These are phyloP conservation scores for Penicillium mononematosum DNA, from an alignment of 495 filamentous ascomycete genomes.

Conservation along the genomic window DNA sequence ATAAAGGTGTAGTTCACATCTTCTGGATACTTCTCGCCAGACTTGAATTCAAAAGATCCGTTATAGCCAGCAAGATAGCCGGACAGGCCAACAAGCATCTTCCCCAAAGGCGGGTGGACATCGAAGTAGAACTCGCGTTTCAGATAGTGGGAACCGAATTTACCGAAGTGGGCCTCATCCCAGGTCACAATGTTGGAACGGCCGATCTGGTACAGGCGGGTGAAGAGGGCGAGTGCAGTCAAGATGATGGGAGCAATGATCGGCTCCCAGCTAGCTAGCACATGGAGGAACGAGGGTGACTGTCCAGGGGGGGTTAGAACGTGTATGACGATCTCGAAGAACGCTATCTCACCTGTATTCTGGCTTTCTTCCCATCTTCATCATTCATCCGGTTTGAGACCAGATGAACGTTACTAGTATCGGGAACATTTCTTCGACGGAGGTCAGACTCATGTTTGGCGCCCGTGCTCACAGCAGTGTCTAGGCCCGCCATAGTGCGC, in stretches of 20 bases:
- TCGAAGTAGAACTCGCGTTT: constrained; percentile 99
- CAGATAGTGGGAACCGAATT: constrained; percentile 97
- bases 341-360: constrained; percentile 29
- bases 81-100: constrained; percentile 96
- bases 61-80: constrained; percentile 97
- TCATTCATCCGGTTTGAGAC: constrained; percentile 38
- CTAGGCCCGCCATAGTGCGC: constrained; percentile 32
- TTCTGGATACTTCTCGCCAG: constrained; percentile 88
- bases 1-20: constrained; percentile 98
- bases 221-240: constrained; percentile 87
- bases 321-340: not conserved
- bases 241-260: constrained; percentile 85
- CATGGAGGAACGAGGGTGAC: constrained; percentile 51
- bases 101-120: constrained; percentile 94
- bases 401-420: constrained; percentile 40
- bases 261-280: constrained; percentile 78
- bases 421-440: constrained; percentile 71
- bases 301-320: constrained; percentile 13
- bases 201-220: constrained; percentile 92
- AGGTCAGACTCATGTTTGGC: constrained; percentile 63
- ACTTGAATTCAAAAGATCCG: constrained; percentile 99
- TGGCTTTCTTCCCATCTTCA: constrained; percentile 64
- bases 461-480: constrained; percentile 60
- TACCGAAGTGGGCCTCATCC: constrained; percentile 99
- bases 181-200: constrained; percentile 95